Conservation (phyloP, 116 monocot genomes). For the Trichopus zeylanicus region DNA sequence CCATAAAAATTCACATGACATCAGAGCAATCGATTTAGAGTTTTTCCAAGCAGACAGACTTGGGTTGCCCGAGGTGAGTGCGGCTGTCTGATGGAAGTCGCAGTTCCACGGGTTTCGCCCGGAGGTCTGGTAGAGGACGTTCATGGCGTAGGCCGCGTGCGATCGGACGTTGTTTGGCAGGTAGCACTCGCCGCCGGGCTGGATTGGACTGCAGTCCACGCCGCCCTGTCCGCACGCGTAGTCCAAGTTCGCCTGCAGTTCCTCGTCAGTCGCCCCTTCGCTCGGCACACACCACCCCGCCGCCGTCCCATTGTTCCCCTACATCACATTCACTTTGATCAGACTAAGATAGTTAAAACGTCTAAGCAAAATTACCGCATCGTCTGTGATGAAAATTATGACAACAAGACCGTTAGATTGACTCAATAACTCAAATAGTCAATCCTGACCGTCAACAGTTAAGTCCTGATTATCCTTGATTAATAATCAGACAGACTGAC, state of each 20-base stretch:
- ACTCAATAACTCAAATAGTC: too few relatives aligned
- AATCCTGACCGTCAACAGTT: too few relatives aligned
- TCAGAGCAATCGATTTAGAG: neutral
- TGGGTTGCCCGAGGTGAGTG: constrained; percentile 42
- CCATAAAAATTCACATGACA: too few relatives aligned
- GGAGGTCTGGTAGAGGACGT: constrained; percentile 44
- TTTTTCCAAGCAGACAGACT: too few relatives aligned
- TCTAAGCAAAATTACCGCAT: too few relatives aligned
- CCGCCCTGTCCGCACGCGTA: constrained; percentile 42
- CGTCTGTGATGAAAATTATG: too few relatives aligned
- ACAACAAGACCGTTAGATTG: too few relatives aligned
- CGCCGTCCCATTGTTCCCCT: constrained; percentile 2
- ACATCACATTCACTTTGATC: too few relatives aligned
- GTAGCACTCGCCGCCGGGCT: constrained; percentile 48
- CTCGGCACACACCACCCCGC: constrained; percentile 57
- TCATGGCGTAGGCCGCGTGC: constrained; percentile 69
- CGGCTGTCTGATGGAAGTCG: constrained; percentile 47
- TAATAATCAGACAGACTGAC: too few relatives aligned
- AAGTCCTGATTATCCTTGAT: too few relatives aligned
- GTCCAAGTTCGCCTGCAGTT: constrained; percentile 47
- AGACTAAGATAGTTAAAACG: too few relatives aligned
- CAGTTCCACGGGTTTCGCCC: constrained; percentile 40
- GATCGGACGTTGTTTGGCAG: constrained; percentile 42
- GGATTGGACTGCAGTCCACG: constrained; percentile 50
- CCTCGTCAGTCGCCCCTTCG: constrained; percentile 26